Evolutionary conservation across 2,329 filamentous ascomycete species (phyloP).

Genomic region (Colletotrichum horii): DNA sequence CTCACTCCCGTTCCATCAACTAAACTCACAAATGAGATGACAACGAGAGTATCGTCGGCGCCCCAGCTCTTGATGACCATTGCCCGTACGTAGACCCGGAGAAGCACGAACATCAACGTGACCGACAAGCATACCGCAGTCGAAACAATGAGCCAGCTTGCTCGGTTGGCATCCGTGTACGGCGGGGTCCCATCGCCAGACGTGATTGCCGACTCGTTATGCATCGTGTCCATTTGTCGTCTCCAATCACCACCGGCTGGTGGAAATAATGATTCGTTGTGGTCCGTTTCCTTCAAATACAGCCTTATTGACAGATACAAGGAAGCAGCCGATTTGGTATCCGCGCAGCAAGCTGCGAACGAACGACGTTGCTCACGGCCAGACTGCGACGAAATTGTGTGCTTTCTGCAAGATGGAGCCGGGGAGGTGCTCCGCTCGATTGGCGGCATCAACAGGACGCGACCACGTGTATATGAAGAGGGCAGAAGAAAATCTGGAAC

Average conservation of each 20-base stretch:
- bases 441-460: not conserved
- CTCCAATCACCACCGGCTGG: not conserved
- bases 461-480: not conserved
- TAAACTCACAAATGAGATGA: not conserved
- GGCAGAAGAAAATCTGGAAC: not conserved
- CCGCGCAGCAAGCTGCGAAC: not conserved
- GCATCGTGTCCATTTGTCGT: not conserved
- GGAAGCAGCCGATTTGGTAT: not conserved
- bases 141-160: not conserved
- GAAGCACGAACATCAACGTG: not conserved
- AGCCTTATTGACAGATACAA: rapidly evolving
- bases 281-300: not conserved
- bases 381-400: not conserved
- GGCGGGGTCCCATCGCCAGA: not conserved
- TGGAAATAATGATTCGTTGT: not conserved
- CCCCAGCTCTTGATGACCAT: constrained; percentile 9
- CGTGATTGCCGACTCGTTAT: not conserved
- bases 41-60: not conserved
- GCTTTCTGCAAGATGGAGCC: not conserved
- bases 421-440: not conserved
- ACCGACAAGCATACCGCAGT: not conserved
- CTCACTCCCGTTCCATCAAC: not conserved
- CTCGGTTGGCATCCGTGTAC: not conserved
- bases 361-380: not conserved
- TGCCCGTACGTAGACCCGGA: constrained; percentile 6